Base-by-base conservation (phyloP, 306 rosid species). In the Fragaria iinumae region DNA sequence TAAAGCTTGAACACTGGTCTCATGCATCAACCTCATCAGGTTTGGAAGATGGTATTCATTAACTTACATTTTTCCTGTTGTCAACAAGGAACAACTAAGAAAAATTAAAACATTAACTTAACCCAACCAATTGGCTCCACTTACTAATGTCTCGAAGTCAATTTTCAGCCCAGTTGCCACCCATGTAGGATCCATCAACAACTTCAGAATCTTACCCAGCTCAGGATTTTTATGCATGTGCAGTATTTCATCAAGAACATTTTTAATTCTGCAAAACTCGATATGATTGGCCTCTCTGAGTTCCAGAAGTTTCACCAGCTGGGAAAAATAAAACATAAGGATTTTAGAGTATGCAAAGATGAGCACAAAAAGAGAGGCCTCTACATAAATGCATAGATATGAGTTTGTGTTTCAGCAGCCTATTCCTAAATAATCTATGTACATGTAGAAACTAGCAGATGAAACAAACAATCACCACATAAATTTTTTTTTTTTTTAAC, bases 301-400 rank as follows among this genome's bases (percentile, higher is more conserved):
- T 86, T 92, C 98, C 86, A 95, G 93, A 79, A 95, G 91, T 83
- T 95, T 95, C 80, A 89, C 97, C 83, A 95, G 96, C 98, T 95
- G 97, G 83, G 77, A 52, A 81, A 83, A 72, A 80, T 12, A 47
- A 39, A 79, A 39, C 74, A 71, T 78, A 41, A 56, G 69, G 41
- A 79, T 79, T 78, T 41, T 5, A 23, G 50, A 66, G 48, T 32
- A 66, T 3, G 38, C n/a, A 43, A 17, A 71, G n/a, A 64, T 41
- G 43, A 11, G 20, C 4, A 1, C 67, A 27, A 38, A 62, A 7
- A 17, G 59, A 11, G 69, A 34, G n/a, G 36, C 69, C 13, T 34
- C 44, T 65, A 18, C 27, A 65, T 16, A 16, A 64, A 64, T 63
- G 11, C 6, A 20, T 20, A 65, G 14, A 65, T 18, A 9, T 36